These are phyloP conservation scores for Lanzia echinophila DNA, from an alignment of 2,329 filamentous ascomycete genomes.

Conservation along the genomic window DNA sequence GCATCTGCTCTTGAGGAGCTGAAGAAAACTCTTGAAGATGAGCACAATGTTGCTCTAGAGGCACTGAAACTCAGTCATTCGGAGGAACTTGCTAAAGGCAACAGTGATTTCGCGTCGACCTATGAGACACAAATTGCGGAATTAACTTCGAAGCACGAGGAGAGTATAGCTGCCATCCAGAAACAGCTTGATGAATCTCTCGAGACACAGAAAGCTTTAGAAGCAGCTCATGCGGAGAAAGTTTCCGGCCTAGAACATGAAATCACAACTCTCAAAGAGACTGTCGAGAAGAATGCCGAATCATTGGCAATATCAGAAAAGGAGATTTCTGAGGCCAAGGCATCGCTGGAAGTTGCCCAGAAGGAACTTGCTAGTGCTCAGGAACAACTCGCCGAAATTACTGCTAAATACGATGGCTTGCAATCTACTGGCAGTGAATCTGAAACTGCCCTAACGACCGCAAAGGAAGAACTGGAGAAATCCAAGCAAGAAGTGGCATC, in stretches of 20 bases:
- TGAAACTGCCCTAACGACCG: conserved; percentile 39
- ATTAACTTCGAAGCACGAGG: conserved; percentile 45
- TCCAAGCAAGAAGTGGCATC: conserved; percentile 41
- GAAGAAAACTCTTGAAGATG: conserved; percentile 41
- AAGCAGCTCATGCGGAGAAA: conserved; percentile 40
- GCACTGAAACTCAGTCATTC: conserved; percentile 48
- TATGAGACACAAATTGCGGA: conserved; percentile 45
- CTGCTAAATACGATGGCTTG: conserved; percentile 32
- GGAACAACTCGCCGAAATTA: conserved; percentile 20
- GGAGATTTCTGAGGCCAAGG: conserved; percentile 45
- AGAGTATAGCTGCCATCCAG: conserved; percentile 43
- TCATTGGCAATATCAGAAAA: conserved; percentile 17
- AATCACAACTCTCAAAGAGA: conserved; percentile 41
- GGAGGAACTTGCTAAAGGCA: conserved; percentile 41
- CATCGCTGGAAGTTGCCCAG: conserved; percentile 36
- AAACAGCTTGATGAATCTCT: conserved; percentile 48
- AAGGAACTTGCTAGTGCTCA: conserved; percentile 39
- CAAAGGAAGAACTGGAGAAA: conserved; percentile 23
- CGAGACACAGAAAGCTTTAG: conserved; percentile 40
- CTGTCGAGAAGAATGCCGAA: conserved; percentile 32
- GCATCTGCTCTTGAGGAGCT: conserved; percentile 39
- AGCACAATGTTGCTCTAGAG: conserved; percentile 44
- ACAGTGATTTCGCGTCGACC: conserved; percentile 36
- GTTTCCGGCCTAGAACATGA: conserved; percentile 40
- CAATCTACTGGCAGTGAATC: conserved; percentile 37